These are phyloP conservation scores for Thermoascus crustaceus DNA, from an alignment of 2,329 filamentous ascomycete genomes.

Conservation along the genomic window DNA sequence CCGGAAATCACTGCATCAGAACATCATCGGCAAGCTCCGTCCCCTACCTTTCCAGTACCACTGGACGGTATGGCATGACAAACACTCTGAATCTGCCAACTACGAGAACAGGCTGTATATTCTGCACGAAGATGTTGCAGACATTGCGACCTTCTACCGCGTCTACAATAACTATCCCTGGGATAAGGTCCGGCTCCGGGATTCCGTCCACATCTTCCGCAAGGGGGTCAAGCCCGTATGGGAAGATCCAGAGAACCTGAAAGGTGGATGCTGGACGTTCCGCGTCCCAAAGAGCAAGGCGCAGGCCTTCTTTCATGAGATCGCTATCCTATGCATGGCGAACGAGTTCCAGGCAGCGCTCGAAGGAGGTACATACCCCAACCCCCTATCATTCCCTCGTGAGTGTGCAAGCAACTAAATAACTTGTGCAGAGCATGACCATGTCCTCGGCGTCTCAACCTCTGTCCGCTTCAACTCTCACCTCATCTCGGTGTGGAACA, in stretches of 20 bases:
- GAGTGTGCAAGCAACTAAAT: too few relatives aligned
- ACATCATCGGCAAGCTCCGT: constrained; percentile 38
- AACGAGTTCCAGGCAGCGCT: constrained; percentile 51
- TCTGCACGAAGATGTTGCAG: constrained; percentile 33
- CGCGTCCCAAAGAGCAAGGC: constrained; percentile 68
- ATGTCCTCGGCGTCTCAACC: constrained; percentile 77
- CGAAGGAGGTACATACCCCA: constrained; percentile 63
- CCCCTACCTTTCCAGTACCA: constrained; percentile 41
- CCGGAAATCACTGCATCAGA: constrained; percentile 33
- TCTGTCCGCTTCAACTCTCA: constrained; percentile 84
- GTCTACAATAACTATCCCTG: constrained; percentile 76
- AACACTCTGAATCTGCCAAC: constrained; percentile 22
- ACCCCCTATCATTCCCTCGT: too few relatives aligned
- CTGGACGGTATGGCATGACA: constrained; percentile 43
- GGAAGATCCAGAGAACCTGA: constrained; percentile 79
- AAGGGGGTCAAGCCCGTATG: constrained; percentile 67
- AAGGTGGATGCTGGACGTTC: constrained; percentile 88
- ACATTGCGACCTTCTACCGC: constrained; percentile 57
- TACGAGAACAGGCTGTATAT: constrained; percentile 29
- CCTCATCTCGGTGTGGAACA: constrained; percentile 88
- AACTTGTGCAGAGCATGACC: constrained; percentile 58
- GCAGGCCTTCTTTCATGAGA: constrained; percentile 41
- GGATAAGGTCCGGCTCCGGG: constrained; percentile 65
- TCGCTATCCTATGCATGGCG: constrained; percentile 27
- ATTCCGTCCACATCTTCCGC: constrained; percentile 74